Evolutionary conservation across 2,329 filamentous ascomycete species (phyloP).

Genomic region (Gnomoniopsis smithogilvyi): DNA sequence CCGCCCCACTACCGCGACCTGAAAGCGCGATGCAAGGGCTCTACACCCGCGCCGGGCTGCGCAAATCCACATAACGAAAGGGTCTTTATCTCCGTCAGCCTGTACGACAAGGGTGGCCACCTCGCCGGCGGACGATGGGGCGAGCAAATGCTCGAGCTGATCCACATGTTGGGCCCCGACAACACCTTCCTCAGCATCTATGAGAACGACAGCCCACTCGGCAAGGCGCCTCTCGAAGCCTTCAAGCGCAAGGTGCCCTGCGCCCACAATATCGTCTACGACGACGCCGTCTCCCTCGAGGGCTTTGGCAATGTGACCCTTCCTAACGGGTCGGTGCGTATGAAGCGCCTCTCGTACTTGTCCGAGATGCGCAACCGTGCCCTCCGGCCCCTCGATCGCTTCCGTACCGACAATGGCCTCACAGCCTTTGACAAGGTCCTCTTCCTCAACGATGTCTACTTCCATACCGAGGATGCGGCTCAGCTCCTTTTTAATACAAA

Average conservation of each 20-base stretch:
- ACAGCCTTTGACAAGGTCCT: conserved; percentile 53
- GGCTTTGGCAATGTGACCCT: conserved; percentile 57
- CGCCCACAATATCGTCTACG: conserved; percentile 53
- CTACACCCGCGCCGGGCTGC: conserved; percentile 28
- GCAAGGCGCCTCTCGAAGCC: conserved; percentile 49
- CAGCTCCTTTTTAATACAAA: conserved; percentile 63
- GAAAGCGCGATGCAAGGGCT: conserved; percentile 27
- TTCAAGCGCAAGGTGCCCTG: conserved; percentile 47
- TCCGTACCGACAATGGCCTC: conserved; percentile 30
- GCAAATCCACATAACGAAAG: conserved; percentile 52
- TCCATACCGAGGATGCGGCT: conserved; percentile 48
- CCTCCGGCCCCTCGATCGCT: conserved; percentile 56
- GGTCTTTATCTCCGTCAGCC: conserved; percentile 70
- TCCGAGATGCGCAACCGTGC: conserved; percentile 71
- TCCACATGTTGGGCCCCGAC: conserved; percentile 62
- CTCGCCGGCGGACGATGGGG: conserved; percentile 65
- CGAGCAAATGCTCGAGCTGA: conserved; percentile 53
- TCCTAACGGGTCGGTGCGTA: conserved; percentile 58
- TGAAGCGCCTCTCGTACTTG: conserved; percentile 72
- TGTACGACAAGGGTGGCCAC: conserved; percentile 61
- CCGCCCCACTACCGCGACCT: conserved; percentile 36
- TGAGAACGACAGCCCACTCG: conserved; percentile 62
- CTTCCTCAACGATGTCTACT: conserved; percentile 66
- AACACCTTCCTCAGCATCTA: conserved; percentile 73
- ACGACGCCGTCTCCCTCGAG: conserved; percentile 54